phyloP scores from a whole-genome alignment of 208 protist species.

The Herpetomonas samuelpessoai region DNA sequence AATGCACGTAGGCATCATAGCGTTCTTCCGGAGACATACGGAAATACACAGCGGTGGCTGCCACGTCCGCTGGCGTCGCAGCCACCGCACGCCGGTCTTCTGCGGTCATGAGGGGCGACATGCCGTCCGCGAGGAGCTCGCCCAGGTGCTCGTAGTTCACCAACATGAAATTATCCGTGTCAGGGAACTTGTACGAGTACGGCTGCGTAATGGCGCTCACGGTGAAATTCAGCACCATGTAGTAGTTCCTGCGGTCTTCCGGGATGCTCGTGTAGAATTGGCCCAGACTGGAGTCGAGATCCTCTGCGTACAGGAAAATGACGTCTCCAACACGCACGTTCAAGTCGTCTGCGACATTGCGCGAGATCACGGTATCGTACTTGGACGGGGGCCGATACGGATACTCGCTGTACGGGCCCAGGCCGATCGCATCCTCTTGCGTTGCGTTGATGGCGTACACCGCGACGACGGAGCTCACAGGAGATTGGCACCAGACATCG shows the following conservation, averaged over 20 bases:
- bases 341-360: not conserved
- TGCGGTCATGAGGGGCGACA: constrained; percentile 16
- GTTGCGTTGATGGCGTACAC: constrained; percentile 13
- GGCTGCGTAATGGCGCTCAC: constrained; percentile 16
- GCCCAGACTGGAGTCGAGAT: constrained; percentile 15
- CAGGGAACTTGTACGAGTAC: constrained; percentile 12
- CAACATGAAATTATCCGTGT: constrained; percentile 22
- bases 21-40: constrained; percentile 27
- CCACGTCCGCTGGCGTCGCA: constrained; percentile 7
- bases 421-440: constrained; percentile 23
- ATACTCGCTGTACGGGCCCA: constrained; percentile 5
- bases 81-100: constrained; percentile 15
- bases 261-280: constrained; percentile 2
- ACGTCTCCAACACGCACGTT: constrained; percentile 24
- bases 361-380: constrained; percentile 5
- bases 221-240: constrained; percentile 22
- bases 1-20: constrained; percentile 26
- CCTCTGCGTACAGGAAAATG: constrained; percentile 19
- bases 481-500: not conserved
- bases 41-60: constrained; percentile 41
- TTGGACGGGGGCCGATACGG: constrained; percentile 1
- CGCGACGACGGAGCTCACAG: not conserved
- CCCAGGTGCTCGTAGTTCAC: constrained; percentile 24
- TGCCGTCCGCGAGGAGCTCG: constrained; percentile 19
- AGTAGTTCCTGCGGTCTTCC: constrained; percentile 7